Evolutionary conservation across 495 filamentous ascomycete genomes (phyloP), one percentile per base, ranked within the genome.

Genomic region (Podospora bellae-mahoneyi): DNA sequence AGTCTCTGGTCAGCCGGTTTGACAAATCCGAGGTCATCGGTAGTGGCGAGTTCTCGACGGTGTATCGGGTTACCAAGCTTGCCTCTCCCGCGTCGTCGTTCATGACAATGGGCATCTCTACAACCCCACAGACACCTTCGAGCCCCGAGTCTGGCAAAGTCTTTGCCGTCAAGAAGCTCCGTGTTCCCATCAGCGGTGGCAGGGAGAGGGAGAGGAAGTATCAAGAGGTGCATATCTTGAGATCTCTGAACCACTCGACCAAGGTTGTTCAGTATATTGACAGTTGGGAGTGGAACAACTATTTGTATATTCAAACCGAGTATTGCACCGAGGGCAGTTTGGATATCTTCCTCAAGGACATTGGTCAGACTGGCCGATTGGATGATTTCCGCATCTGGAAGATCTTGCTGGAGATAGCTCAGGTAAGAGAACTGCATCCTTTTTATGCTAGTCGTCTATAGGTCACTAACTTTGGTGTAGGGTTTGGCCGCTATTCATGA

Each of bases 301-400:
- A 92, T 69, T 87, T 99, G 4, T 99, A 97, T 77, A 98, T 99
- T 68, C 94, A 97, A 80, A 98, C 94, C 0, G 96, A 98, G 70
- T 99, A 86, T 74, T 98, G 94, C 74, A 92, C 96, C 73, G 91
- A 96, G 74, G 95, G 95, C 9, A 96, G 91, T 68, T 79, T 99
- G 60, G 91, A 95, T 75, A 78, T 87, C 1, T 97, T 97, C 75
- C 85, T 98, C 13, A 81, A 85, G 10, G 84, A 90, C 64, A 88
- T 91, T 68, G 95, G 95, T 5, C 81, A 88, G 62, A 92, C 90
- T 75, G 93, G 91, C 60, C 87, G 94, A 71, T 78, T 99, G 65
- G 95, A 99, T 81, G 95, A 98, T 75, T 99, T 98, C 77, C 85
- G 95, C 28, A 96, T 98, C 72, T 99, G 95, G 95, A 99, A 99